Evolutionary conservation across 108 stramenopile genomes (phyloP), one percentile per base, ranked within the genome.

Genomic region (Conticribra guillardii): DNA sequence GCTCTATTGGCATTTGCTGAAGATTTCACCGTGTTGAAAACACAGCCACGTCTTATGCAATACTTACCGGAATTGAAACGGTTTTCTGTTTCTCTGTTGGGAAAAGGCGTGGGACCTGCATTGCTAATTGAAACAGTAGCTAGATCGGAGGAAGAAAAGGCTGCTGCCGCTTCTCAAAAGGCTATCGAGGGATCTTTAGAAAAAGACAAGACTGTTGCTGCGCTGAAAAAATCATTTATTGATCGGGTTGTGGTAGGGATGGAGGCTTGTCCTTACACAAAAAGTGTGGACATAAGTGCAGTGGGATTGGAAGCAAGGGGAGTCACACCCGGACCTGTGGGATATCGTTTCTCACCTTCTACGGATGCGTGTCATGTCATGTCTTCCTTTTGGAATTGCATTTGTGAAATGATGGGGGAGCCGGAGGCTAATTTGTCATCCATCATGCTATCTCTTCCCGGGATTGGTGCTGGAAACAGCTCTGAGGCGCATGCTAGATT

Each of bases 21-120:
- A 23, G 88, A 85, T 57, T 89, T 93, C 64, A 59, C 82, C 15
- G 62, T 85, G 0, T 64, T 90, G 28, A 93, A 90, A 50, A 74
- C 77, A 3, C 79, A 87, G 44, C 53, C 32, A 3, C 57, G 80
- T 0, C 57, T 86, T 11, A 89, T 88, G 85, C 74, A 66, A 19
- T 45, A 67, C 45, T 61, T 93, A 22, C 85, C 85, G 4, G 92
- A 93, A 64, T 47, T 93, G 22, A 55, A 57, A n/a, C 83, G 92
- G 3, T 81, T 89, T 52, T 84, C 67, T 60, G 52, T 89, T 0
- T 84, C 84, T 37, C 50, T 90, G 16, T 67, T 93, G 44, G 89
- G 88, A 16, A 88, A 86, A 37, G 92, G 89, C 3, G 77, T 85
- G 29, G 92, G 92, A 32, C 92, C 89, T 34, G 92, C 89, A 1